Conservation (phyloP, 179 eudicot species). For the Beta macrorhiza region DNA sequence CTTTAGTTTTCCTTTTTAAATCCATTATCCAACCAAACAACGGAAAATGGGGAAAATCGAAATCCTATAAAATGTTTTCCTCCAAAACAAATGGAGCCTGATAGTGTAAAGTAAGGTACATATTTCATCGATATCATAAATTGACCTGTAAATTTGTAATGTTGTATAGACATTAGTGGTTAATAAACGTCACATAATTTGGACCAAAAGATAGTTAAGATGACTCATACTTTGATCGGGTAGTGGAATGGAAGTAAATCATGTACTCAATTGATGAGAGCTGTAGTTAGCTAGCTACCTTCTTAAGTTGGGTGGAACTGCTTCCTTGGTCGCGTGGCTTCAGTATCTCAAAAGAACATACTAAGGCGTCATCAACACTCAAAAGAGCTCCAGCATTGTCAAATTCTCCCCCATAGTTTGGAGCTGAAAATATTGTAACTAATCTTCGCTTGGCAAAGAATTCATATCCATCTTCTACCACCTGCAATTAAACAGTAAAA, state of each 20-base stretch:
- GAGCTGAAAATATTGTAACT: conserved; percentile 83
- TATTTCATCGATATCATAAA: no score
- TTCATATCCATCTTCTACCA: conserved; percentile 85
- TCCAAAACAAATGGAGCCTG: no score
- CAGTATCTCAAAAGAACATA: conserved; percentile 78
- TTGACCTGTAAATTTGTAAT: no score
- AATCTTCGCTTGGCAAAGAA: conserved; percentile 71
- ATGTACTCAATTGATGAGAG: neutral
- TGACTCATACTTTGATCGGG: no score
- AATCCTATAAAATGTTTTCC: no score
- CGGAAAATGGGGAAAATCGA: no score
- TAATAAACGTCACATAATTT: no score
- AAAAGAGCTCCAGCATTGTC: conserved; percentile 82
- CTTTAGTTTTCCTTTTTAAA: no score
- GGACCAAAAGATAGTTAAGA: neutral
- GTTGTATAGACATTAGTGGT: neutral
- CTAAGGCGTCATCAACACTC: conserved; percentile 58
- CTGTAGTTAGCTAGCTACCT: conserved; percentile 37
- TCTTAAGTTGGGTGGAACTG: conserved; percentile 57
- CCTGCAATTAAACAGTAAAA: conserved; percentile 41
- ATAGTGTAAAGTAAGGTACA: no score
- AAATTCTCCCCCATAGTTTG: conserved; percentile 83
- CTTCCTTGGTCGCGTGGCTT: conserved; percentile 57
- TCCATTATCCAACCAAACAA: no score
- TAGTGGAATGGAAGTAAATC: neutral